Evolutionary conservation across 148 eudicot species (phyloP).

Genomic region (Chenopodium formosanum): DNA sequence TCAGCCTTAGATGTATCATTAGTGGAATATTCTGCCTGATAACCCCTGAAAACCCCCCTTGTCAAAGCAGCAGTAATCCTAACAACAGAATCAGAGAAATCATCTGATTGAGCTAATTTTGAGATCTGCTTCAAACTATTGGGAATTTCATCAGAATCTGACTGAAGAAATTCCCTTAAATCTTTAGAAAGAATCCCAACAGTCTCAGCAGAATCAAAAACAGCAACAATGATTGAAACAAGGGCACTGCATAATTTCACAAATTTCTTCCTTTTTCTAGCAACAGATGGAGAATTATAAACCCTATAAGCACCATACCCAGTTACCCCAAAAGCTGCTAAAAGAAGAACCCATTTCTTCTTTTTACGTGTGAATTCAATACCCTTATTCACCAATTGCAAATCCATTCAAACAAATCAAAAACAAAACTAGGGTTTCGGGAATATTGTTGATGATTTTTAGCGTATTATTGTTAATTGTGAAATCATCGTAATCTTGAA

Average conservation of each 20-base stretch:
- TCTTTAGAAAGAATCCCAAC: slow-evolving; percentile 61
- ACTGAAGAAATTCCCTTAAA: slow-evolving; percentile 55
- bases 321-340: slow-evolving; percentile 57
- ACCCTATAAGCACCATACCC: slow-evolving; percentile 60
- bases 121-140: slow-evolving; percentile 66
- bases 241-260: slow-evolving; percentile 44
- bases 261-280: slow-evolving; percentile 44
- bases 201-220: slow-evolving; percentile 58
- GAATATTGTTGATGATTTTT: not conserved
- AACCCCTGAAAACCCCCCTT: slow-evolving; percentile 55
- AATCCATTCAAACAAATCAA: slow-evolving; percentile 45
- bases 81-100: slow-evolving; percentile 46
- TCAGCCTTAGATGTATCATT: slow-evolving; percentile 22
- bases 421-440: slow-evolving; percentile 5
- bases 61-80: slow-evolving; percentile 55
- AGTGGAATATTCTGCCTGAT: slow-evolving; percentile 27
- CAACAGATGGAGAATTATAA: slow-evolving; percentile 59
- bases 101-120: slow-evolving; percentile 52
- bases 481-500: not conserved
- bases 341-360: slow-evolving; percentile 51
- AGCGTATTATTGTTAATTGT: not conserved
- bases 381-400: slow-evolving; percentile 47
- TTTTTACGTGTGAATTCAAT: slow-evolving; percentile 40
- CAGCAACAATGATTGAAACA: slow-evolving; percentile 41
- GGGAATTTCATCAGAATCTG: slow-evolving; percentile 68